Base-by-base conservation (phyloP, 495 filamentous ascomycete genomes). In the Penicillium waksmanii region DNA sequence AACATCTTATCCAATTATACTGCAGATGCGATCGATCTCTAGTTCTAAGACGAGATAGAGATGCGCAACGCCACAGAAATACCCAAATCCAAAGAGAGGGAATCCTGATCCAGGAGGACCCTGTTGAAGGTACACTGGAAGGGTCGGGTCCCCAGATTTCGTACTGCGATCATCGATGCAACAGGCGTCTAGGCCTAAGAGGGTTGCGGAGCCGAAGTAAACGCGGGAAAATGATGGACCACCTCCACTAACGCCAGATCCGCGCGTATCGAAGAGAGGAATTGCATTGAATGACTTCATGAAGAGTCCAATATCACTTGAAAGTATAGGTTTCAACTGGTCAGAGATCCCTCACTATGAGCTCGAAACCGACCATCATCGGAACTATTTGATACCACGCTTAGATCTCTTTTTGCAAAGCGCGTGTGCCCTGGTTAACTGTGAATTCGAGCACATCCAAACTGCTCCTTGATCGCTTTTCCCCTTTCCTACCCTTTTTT, bases 211-310 rank as follows among this genome's bases (percentile, higher is more conserved):
- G 51, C 35, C 33, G 35, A 43, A 51, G 27, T 51, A 51, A 51
- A 42, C 33, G 46, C 55, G 55, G 55, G 36, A 40, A 42, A 57
- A 44, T 44, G 34, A 31, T 57, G 55, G 46, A 43, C 43, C 58
- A 57, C 63, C 58, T 60, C 63, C 58, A 58, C 59, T 62, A 40
- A 66, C 63, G 63, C 63, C 59, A 66, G 63, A 66, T 62, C 63
- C 63, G 63, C 63, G 63, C 63, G 59, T 51, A 66, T 62, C 50
- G 50, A 35, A n/a, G 33, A 36, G 21, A 50, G 38, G 40, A 25
- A 48, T 48, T 40, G 34, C 25, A 48, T 56, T 15, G 25, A 40
- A 51, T 34, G 53, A 51, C 57, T 54, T 60, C 57, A 60, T 21
- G 33, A 51, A 40, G 3, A 34, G 27, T 31, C 3, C 4, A 31